These are phyloP conservation scores for Juglanconis sp. DNA, from an alignment of 2,329 filamentous ascomycete species.

Conservation along the genomic window DNA sequence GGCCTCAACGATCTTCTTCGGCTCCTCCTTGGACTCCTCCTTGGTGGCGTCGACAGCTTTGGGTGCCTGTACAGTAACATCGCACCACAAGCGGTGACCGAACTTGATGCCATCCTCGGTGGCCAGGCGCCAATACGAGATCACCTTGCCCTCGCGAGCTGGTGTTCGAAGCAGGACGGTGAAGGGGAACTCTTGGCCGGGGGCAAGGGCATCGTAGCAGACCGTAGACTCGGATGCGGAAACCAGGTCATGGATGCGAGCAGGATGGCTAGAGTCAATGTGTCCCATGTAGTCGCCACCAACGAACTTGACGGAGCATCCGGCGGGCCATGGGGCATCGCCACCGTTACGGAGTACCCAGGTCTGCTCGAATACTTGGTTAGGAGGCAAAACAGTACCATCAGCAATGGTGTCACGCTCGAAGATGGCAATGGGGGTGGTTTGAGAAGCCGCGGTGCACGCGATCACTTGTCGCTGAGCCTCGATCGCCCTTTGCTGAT, in stretches of 20 bases:
- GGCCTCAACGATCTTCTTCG: conserved; percentile 3
- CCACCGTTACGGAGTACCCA: conserved; percentile 91
- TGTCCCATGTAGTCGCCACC: conserved; percentile 97
- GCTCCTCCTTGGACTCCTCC: conserved; percentile 26
- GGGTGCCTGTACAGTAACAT: conserved; percentile 65
- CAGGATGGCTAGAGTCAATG: conserved; percentile 74
- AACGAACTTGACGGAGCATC: conserved; percentile 85
- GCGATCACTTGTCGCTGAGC: not conserved
- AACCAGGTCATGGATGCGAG: conserved; percentile 72
- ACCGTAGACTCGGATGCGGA: conserved; percentile 81
- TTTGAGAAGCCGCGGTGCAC: conserved; percentile 15
- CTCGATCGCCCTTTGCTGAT: conserved; percentile 11
- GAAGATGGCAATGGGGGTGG: conserved; percentile 57
- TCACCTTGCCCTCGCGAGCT: conserved; percentile 69
- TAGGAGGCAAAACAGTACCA: conserved; percentile 67
- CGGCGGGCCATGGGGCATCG: conserved; percentile 75
- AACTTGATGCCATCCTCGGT: conserved; percentile 77
- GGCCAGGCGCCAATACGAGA: conserved; percentile 96
- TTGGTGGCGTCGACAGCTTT: conserved; percentile 27
- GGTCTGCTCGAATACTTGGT: conserved; percentile 78
- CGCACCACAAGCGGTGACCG: conserved; percentile 93
- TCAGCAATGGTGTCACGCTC: conserved; percentile 76
- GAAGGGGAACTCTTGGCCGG: conserved; percentile 76
- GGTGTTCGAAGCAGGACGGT: conserved; percentile 83
- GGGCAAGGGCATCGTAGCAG: conserved; percentile 63